These are phyloP conservation scores for Penicillium arizonense DNA, from an alignment of 495 filamentous ascomycete species.

Conservation along the genomic window DNA sequence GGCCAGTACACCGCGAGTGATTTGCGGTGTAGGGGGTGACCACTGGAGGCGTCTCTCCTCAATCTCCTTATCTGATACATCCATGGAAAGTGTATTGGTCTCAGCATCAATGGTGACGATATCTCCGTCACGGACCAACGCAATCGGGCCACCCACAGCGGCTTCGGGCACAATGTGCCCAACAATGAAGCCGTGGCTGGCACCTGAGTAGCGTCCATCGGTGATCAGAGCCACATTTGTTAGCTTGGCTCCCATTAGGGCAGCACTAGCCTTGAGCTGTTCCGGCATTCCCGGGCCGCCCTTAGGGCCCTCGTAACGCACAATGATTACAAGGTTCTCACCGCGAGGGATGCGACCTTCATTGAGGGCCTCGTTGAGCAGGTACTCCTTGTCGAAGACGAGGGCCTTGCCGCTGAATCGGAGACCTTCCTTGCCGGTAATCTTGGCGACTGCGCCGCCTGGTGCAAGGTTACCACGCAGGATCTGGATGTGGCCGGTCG, in stretches of 20 bases:
- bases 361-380: slow-evolving; percentile 73
- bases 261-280: slow-evolving; percentile 83
- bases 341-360: slow-evolving; percentile 68
- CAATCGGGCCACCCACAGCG: slow-evolving; percentile 77
- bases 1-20: slow-evolving; percentile 83
- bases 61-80: slow-evolving; percentile 75
- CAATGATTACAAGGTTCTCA: slow-evolving; percentile 87
- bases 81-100: slow-evolving; percentile 70
- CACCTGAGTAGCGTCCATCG: slow-evolving; percentile 88
- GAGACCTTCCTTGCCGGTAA: slow-evolving; percentile 92
- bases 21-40: slow-evolving; percentile 68
- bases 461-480: slow-evolving; percentile 89
- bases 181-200: slow-evolving; percentile 93
- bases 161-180: slow-evolving; percentile 95
- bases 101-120: slow-evolving; percentile 83
- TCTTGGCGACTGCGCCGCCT: slow-evolving; percentile 92
- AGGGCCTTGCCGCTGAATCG: slow-evolving; percentile 77
- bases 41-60: slow-evolving; percentile 63
- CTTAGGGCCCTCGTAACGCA: slow-evolving; percentile 93
- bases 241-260: slow-evolving; percentile 89
- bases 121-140: slow-evolving; percentile 77
- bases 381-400: slow-evolving; percentile 88
- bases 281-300: slow-evolving; percentile 99
- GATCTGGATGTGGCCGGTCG: slow-evolving; percentile 85
- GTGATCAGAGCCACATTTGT: slow-evolving; percentile 90